Conservation (phyloP, 1,139 yeast genomes). For the Candida buenavistaensis region DNA sequence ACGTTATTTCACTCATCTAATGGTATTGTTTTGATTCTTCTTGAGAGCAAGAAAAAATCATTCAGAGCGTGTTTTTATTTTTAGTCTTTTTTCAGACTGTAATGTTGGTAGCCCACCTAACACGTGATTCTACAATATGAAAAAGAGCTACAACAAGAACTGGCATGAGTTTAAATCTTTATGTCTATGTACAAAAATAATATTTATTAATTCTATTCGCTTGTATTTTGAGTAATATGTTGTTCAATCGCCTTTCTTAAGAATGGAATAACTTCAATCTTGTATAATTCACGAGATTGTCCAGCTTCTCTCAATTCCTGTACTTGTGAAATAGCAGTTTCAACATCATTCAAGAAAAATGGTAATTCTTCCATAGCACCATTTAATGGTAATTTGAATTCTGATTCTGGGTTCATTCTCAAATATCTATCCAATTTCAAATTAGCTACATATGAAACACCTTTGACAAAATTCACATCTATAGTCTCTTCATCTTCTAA, state of each 20-base stretch:
- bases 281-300: constrained; percentile 28
- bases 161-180: no score
- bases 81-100: background rate
- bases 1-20: background rate
- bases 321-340: constrained; percentile 57
- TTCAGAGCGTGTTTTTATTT: background rate
- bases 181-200: background rate
- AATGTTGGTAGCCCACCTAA: no score
- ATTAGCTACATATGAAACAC: constrained; percentile 65
- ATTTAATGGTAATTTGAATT: constrained; percentile 31
- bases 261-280: constrained; percentile 45
- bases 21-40: background rate
- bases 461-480: constrained; percentile 56
- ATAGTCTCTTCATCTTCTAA: constrained; percentile 49
- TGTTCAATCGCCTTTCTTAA: constrained; percentile 33
- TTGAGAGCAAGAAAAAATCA: no score
- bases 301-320: constrained; percentile 39
- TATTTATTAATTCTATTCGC: constrained; percentile 4
- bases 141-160: background rate
- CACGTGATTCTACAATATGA: constrained; percentile 4
- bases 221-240: constrained; percentile 17
- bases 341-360: constrained; percentile 43
- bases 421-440: constrained; percentile 52
- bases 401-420: constrained; percentile 20
- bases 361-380: constrained; percentile 47